Evolutionary conservation across 306 rosid genomes (phyloP).

Genomic region (Trifolium fragiferum): DNA sequence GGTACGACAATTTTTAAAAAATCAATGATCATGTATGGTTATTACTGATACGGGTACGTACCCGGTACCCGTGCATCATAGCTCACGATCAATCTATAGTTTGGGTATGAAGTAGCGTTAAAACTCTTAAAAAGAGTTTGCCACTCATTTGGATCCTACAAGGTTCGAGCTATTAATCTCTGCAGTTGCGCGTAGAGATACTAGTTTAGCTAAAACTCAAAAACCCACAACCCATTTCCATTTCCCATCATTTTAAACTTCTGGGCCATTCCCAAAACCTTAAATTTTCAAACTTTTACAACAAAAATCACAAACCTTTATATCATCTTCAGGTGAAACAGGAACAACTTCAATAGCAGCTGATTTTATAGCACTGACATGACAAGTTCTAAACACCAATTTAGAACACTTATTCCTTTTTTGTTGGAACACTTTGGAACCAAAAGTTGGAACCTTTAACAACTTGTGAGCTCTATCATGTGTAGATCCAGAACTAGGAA

Average conservation of each 20-base stretch:
- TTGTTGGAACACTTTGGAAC: slow-evolving; percentile 43
- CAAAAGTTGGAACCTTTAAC: slow-evolving; percentile 55
- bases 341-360: slow-evolving; percentile 68
- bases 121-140: too few species aligned
- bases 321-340: slow-evolving; percentile 71
- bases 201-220: background rate
- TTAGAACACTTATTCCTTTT: slow-evolving; percentile 42
- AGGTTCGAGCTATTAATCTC: too few species aligned
- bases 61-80: too few species aligned
- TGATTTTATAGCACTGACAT: slow-evolving; percentile 60
- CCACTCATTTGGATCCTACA: too few species aligned
- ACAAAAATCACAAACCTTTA: slow-evolving; percentile 58
- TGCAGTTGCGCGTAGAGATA: too few species aligned
- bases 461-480: slow-evolving; percentile 50
- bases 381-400: slow-evolving; percentile 36
- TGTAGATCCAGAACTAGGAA: slow-evolving; percentile 63
- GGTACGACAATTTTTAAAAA: too few species aligned
- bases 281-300: background rate
- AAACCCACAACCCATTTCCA: slow-evolving; percentile 10
- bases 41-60: too few species aligned
- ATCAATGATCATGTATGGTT: too few species aligned
- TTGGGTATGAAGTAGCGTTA: too few species aligned
- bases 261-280: slow-evolving; percentile 19
- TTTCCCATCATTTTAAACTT: background rate
- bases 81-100: too few species aligned